Conservation (phyloP, 768 basidiomycete species). For the Pleurotus pulmonarius region DNA sequence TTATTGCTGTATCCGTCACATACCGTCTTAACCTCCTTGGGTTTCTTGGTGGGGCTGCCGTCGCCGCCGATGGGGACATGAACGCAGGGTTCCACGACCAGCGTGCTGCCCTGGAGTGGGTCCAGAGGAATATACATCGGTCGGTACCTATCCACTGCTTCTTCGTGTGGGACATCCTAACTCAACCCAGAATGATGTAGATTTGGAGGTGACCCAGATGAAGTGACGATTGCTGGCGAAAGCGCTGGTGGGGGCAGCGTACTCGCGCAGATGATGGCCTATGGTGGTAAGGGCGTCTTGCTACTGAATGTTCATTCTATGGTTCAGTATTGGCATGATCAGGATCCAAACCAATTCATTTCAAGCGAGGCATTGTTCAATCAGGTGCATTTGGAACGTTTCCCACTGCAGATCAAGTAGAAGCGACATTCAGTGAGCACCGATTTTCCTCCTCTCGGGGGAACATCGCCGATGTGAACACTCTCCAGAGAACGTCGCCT, state of each 20-base stretch:
- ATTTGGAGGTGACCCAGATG: conserved; percentile 30
- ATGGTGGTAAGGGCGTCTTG: conserved; percentile 26
- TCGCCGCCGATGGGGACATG: conserved; percentile 31
- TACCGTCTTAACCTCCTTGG: conserved; percentile 27
- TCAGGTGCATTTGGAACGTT: conserved; percentile 40
- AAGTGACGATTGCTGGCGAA: conserved; percentile 32
- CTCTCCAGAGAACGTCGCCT: conserved; percentile 22
- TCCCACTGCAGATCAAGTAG: conserved; percentile 20
- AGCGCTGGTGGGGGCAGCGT: conserved; percentile 42
- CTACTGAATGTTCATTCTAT: neutral
- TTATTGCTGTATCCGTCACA: conserved; percentile 30
- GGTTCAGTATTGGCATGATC: neutral
- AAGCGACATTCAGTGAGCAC: conserved; percentile 20
- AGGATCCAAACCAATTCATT: conserved; percentile 31
- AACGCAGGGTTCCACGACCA: conserved; percentile 42
- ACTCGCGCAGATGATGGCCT: conserved; percentile 40
- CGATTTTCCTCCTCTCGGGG: neutral
- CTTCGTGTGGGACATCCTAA: neutral
- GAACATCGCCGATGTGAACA: neutral
- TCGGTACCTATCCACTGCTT: neutral
- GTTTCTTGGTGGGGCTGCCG: conserved; percentile 25
- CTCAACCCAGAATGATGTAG: neutral
- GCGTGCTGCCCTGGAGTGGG: conserved; percentile 34
- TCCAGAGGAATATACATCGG: conserved; percentile 29
- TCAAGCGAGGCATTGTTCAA: conserved; percentile 35